Percentiles rank a stretch among this genome's conserved stretches.
phyloP scores from a whole-genome alignment of 1,284 basidiomycete genomes.

The Hemileia vastatrix region DNA sequence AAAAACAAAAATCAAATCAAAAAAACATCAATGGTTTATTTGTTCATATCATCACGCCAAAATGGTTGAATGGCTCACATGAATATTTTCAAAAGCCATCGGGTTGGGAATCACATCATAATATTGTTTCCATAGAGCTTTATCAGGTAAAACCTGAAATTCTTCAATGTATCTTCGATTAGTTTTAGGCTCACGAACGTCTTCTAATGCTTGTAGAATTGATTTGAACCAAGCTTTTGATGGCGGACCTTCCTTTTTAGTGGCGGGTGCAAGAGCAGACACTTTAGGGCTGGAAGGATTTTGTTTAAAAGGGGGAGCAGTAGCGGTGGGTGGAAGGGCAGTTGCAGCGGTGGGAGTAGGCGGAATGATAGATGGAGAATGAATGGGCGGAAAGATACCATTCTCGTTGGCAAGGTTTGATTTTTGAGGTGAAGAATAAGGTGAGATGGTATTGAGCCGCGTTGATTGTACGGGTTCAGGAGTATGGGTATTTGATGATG shows the following conservation, averaged over 20 bases:
- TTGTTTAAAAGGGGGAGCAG: background rate
- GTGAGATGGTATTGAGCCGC: constrained; percentile 46
- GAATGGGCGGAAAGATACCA: background rate
- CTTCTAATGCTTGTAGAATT: constrained; percentile 1
- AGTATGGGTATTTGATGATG: constrained; percentile 51
- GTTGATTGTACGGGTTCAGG: constrained; percentile 55
- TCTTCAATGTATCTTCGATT: constrained; percentile 29
- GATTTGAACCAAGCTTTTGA: constrained; percentile 7
- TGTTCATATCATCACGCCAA: background rate
- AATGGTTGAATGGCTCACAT: constrained; percentile 8
- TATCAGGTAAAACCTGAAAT: constrained; percentile 32
- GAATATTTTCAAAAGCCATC: constrained; percentile 29
- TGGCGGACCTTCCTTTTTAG: background rate
- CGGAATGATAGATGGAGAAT: background rate
- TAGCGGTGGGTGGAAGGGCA: background rate
- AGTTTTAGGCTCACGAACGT: constrained; percentile 12
- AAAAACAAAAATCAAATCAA: constrained; percentile 21
- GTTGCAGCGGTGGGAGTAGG: background rate
- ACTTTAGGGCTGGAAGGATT: background rate
- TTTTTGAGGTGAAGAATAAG: too few relatives aligned
- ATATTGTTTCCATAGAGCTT: constrained; percentile 31
- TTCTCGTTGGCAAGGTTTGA: too few relatives aligned
- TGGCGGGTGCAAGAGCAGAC: background rate
- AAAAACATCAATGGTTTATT: background rate
- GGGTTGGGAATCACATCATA: constrained; percentile 31